These are phyloP conservation scores for Dactylonectria estremocensis DNA, from an alignment of 2,329 filamentous ascomycete species.

Conservation along the genomic window DNA sequence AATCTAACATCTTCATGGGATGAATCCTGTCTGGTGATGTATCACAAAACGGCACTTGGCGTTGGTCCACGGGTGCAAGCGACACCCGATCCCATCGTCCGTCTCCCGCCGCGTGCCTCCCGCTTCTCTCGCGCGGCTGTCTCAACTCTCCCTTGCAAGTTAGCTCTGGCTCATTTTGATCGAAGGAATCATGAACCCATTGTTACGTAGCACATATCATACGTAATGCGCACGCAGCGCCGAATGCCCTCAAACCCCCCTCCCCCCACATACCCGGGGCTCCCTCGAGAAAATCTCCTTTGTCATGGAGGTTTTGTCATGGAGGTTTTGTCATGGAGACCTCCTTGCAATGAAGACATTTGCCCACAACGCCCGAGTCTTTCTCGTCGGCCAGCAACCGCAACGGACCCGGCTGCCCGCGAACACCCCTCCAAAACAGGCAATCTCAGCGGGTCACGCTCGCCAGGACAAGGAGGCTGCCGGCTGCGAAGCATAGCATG, in stretches of 20 bases:
- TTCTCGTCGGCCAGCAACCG: slow-evolving; percentile 17
- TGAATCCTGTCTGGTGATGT: slow-evolving; percentile 15
- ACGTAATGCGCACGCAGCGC: background rate
- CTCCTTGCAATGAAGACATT: too few relatives aligned
- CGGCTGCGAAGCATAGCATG: background rate
- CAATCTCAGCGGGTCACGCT: slow-evolving; percentile 26
- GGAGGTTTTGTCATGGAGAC: too few relatives aligned
- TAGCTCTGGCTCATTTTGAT: too few relatives aligned
- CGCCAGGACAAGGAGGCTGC: background rate
- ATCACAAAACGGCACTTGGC: slow-evolving; percentile 17
- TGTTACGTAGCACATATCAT: background rate
- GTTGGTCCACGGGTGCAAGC: slow-evolving; percentile 17
- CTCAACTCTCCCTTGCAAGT: background rate
- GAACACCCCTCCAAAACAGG: slow-evolving; percentile 1
- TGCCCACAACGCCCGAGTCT: slow-evolving; percentile 2
- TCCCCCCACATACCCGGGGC: background rate
- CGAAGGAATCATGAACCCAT: slow-evolving; percentile 3
- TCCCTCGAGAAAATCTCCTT: background rate
- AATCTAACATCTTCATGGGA: slow-evolving; percentile 8
- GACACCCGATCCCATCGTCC: slow-evolving; percentile 19
- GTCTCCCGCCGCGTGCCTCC: slow-evolving; percentile 14
- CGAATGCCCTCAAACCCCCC: background rate
- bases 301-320: background rate
- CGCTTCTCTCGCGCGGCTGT: background rate
- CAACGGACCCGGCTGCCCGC: slow-evolving; percentile 8